A percentile compares a stretch with the other conserved stretches of the same genome.
Conservation (phyloP, 2,329 filamentous ascomycete species). For the Botrytis fabae region DNA sequence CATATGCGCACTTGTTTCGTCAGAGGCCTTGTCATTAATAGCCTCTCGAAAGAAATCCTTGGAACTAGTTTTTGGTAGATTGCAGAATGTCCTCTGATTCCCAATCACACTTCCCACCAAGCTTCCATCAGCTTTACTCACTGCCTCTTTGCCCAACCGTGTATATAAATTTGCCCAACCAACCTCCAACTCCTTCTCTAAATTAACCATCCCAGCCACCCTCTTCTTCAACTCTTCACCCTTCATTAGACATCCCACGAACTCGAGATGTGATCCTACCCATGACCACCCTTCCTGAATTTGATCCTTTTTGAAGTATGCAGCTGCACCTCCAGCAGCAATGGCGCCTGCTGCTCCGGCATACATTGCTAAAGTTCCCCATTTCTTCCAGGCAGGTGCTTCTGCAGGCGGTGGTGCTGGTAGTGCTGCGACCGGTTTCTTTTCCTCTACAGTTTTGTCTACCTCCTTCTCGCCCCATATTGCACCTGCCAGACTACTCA, state of each 20-base stretch:
- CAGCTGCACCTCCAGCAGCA: slow-evolving; percentile 77
- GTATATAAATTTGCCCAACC: slow-evolving; percentile 89
- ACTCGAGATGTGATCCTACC: slow-evolving; percentile 89
- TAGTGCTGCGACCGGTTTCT: slow-evolving; percentile 44
- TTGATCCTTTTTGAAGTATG: slow-evolving; percentile 82
- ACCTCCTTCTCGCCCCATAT: slow-evolving; percentile 60
- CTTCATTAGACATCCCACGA: slow-evolving; percentile 86
- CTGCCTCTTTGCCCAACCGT: slow-evolving; percentile 69
- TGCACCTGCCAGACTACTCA: slow-evolving; percentile 65
- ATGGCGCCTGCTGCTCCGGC: slow-evolving; percentile 83
- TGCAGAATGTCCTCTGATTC: slow-evolving; percentile 83
- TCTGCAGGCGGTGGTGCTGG: slow-evolving; percentile 46
- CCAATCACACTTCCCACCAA: slow-evolving; percentile 62
- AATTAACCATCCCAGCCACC: slow-evolving; percentile 64
- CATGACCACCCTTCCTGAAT: slow-evolving; percentile 75
- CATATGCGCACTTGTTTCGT: slow-evolving; percentile 82
- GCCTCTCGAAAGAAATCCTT: slow-evolving; percentile 65
- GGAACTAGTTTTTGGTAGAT: slow-evolving; percentile 62
- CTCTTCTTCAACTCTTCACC: slow-evolving; percentile 77
- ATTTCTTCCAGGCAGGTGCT: slow-evolving; percentile 65
- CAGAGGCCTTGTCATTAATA: slow-evolving; percentile 74
- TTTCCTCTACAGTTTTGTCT: slow-evolving; percentile 37
- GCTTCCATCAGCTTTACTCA: slow-evolving; percentile 49
- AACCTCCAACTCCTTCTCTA: slow-evolving; percentile 65
- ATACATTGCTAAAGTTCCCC: slow-evolving; percentile 82